Percentiles rank a stretch among this genome's conserved stretches.
Evolutionary conservation across 164 flowering plant species (phyloP).

Genomic region (Houttuynia cordata): DNA sequence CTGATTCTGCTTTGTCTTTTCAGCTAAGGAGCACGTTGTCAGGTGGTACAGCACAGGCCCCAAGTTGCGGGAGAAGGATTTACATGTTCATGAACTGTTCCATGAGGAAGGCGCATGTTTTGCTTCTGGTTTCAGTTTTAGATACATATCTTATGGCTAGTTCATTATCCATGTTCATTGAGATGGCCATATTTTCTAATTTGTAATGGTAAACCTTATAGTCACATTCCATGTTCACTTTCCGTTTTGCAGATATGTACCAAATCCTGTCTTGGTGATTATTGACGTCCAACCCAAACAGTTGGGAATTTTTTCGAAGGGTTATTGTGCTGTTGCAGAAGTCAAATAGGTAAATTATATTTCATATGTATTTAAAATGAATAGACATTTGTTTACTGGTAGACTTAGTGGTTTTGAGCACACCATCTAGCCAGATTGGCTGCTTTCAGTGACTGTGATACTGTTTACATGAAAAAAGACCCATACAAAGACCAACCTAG

Average conservation of each 20-base stretch:
- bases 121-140: background rate
- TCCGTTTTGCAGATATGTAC: slow-evolving; percentile 57
- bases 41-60: slow-evolving; percentile 99
- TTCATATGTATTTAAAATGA: background rate
- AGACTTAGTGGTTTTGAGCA: background rate
- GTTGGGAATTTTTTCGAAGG: slow-evolving; percentile 91
- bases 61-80: slow-evolving; percentile 83
- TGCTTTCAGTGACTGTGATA: slow-evolving; percentile 28
- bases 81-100: slow-evolving; percentile 67
- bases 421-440: too few species aligned
- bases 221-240: background rate
- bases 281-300: slow-evolving; percentile 97
- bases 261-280: slow-evolving; percentile 91
- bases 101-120: slow-evolving; percentile 46
- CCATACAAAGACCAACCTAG: too few species aligned
- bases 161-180: background rate
- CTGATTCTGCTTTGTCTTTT: slow-evolving; percentile 9
- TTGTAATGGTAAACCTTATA: background rate
- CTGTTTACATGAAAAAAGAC: slow-evolving; percentile 39
- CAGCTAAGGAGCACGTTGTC: slow-evolving; percentile 98
- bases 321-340: slow-evolving; percentile 92
- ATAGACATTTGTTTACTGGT: background rate
- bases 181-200: background rate
- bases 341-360: slow-evolving; percentile 68
- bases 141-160: too few species aligned